Conservation (phyloP, 2,329 filamentous ascomycete species). For the Fusarium torreyae region DNA sequence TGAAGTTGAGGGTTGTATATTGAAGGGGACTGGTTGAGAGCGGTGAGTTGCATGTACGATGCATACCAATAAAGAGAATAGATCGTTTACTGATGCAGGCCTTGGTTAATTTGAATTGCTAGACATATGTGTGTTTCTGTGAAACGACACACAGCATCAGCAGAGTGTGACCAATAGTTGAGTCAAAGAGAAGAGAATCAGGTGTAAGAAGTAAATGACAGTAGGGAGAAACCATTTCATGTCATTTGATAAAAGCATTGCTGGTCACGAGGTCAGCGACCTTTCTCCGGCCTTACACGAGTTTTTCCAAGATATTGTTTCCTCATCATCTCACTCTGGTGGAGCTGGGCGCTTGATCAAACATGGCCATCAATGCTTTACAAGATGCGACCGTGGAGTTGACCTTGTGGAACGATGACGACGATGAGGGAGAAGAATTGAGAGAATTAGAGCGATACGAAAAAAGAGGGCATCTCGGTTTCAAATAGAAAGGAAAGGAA, state of each 20-base stretch:
- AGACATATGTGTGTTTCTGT: conserved; percentile 26
- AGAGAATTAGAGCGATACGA: background rate
- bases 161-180: background rate
- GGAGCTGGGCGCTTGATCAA: conserved; percentile 42
- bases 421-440: background rate
- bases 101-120: conserved; percentile 18
- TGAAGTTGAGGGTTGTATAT: conserved; percentile 14
- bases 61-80: background rate
- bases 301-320: conserved; percentile 10
- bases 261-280: conserved; percentile 6
- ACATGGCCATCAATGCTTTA: conserved; percentile 37
- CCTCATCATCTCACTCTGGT: conserved; percentile 21
- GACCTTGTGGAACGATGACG: conserved; percentile 41
- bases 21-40: conserved; percentile 15
- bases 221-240: background rate
- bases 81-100: conserved; percentile 24
- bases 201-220: background rate
- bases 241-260: background rate
- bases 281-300: conserved; percentile 3
- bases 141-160: conserved; percentile 16
- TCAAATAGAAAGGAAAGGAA: conserved; percentile 19
- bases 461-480: conserved; percentile 19
- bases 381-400: conserved; percentile 19
- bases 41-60: background rate
- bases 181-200: conserved; percentile 1